These are phyloP conservation scores for Coemansia sp. DNA, from an alignment of 192 early-diverging fungal genomes.

Conservation along the genomic window DNA sequence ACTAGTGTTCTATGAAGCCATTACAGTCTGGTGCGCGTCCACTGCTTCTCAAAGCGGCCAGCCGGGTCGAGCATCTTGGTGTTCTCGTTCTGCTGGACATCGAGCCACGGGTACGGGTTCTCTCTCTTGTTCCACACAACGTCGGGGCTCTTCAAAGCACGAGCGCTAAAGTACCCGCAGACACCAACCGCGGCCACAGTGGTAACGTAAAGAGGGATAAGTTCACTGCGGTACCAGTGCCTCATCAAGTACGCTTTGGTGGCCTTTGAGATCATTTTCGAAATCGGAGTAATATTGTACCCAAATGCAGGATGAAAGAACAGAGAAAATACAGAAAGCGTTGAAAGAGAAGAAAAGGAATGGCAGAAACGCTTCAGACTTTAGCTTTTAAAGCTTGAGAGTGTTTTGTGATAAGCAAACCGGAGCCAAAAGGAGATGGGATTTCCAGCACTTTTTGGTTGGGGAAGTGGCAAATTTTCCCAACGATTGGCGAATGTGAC, in stretches of 20 bases:
- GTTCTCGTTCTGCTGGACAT: constrained; percentile 56
- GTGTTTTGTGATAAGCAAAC: neutral
- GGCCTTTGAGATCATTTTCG: constrained; percentile 47
- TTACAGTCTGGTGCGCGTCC: constrained; percentile 51
- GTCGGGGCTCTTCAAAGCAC: constrained; percentile 48
- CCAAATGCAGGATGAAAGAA: constrained; percentile 20
- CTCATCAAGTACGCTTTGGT: constrained; percentile 50
- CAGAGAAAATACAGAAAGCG: constrained; percentile 16
- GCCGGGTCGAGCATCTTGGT: constrained; percentile 53
- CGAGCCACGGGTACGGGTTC: constrained; percentile 56
- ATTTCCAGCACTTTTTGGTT: neutral
- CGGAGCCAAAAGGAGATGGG: neutral
- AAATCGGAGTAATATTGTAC: constrained; percentile 16
- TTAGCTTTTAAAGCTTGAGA: neutral
- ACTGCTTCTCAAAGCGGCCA: constrained; percentile 49
- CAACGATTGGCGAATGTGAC: constrained; percentile 3
- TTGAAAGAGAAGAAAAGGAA: constrained; percentile 13
- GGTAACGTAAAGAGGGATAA: constrained; percentile 53
- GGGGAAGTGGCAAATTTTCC: constrained; percentile 2
- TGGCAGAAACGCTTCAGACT: neutral
- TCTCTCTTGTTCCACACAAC: constrained; percentile 53
- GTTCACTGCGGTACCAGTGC: constrained; percentile 56
- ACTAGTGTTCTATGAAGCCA: neutral
- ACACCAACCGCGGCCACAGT: constrained; percentile 40
- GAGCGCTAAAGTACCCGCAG: constrained; percentile 37